These are phyloP conservation scores for Erythrobasidium yunnanense DNA, from an alignment of 768 basidiomycete genomes.

Conservation along the genomic window DNA sequence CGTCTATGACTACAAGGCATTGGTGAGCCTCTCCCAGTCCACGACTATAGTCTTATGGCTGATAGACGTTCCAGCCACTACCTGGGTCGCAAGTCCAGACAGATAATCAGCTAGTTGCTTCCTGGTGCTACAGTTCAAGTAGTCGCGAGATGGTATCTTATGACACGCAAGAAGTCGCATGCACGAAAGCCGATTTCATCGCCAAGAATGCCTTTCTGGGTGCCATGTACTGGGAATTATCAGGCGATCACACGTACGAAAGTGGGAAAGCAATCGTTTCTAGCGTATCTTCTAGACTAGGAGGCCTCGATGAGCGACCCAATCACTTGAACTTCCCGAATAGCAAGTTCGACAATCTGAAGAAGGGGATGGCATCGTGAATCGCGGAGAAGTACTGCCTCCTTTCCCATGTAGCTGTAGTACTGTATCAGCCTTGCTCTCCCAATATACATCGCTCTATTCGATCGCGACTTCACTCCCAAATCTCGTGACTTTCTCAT, in stretches of 20 bases:
- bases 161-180: slow-evolving; percentile 59
- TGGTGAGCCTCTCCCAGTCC: slow-evolving; percentile 40
- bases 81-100: slow-evolving; percentile 56
- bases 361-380: slow-evolving; percentile 52
- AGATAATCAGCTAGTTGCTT: slow-evolving; percentile 60
- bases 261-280: slow-evolving; percentile 65
- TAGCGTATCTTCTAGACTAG: slow-evolving; percentile 53
- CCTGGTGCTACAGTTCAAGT: slow-evolving; percentile 68
- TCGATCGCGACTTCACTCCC: background rate
- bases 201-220: slow-evolving; percentile 54
- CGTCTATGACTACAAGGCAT: slow-evolving; percentile 74
- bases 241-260: slow-evolving; percentile 63
- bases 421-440: background rate
- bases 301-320: slow-evolving; percentile 51
- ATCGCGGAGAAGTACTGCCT: background rate
- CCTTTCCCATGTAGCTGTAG: background rate
- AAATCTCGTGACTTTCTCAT: background rate
- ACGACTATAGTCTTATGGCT: background rate
- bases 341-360: slow-evolving; percentile 71
- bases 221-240: slow-evolving; percentile 81
- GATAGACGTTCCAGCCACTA: slow-evolving; percentile 46
- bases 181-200: slow-evolving; percentile 54
- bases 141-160: slow-evolving; percentile 73
- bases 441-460: background rate
- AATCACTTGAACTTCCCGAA: slow-evolving; percentile 75